Percentiles rank a stretch among this genome's conserved stretches.
phyloP scores from a whole-genome alignment of 1,284 basidiomycete genomes.

The Moesziomyces sp. region DNA sequence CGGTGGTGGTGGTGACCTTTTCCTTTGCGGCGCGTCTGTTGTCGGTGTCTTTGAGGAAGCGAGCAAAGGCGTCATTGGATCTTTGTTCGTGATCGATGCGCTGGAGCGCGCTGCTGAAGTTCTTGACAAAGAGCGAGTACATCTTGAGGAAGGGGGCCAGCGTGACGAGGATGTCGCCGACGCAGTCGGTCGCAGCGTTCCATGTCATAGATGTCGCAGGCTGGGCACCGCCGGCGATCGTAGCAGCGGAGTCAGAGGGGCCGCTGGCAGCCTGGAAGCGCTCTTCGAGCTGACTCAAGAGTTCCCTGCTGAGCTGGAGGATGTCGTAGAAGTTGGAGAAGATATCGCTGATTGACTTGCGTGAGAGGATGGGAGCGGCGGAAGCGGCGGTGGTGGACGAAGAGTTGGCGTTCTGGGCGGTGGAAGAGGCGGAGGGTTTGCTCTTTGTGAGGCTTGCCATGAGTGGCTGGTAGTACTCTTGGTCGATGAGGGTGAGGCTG shows the following conservation, averaged over 20 bases:
- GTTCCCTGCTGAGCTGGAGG: conserved; percentile 85
- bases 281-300: conserved; percentile 74
- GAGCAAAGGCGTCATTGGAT: conserved; percentile 56
- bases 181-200: conserved; percentile 51
- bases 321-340: conserved; percentile 93
- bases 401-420: conserved; percentile 57
- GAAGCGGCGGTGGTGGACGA: conserved; percentile 76
- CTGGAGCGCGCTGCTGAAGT: conserved; percentile 63
- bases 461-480: conserved; percentile 63
- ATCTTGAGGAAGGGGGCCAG: conserved; percentile 67
- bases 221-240: conserved; percentile 59
- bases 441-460: conserved; percentile 33
- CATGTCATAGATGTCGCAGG: conserved; percentile 26
- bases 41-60: conserved; percentile 61
- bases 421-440: conserved; percentile 73
- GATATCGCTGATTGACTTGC: conserved; percentile 77
- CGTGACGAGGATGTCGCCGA: conserved; percentile 65
- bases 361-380: conserved; percentile 76
- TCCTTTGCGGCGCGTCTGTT: conserved; percentile 27
- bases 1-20: conserved; percentile 15
- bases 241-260: conserved; percentile 66
- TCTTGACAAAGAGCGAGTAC: conserved; percentile 67
- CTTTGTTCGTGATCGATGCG: conserved; percentile 62
- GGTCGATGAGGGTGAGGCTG: conserved; percentile 56
- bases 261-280: conserved; percentile 69